A percentile compares a stretch with the other conserved stretches of the same genome.
These are phyloP conservation scores for Umbelopsis sp. DNA, from an alignment of 192 early-diverging fungal species.

Conservation along the genomic window DNA sequence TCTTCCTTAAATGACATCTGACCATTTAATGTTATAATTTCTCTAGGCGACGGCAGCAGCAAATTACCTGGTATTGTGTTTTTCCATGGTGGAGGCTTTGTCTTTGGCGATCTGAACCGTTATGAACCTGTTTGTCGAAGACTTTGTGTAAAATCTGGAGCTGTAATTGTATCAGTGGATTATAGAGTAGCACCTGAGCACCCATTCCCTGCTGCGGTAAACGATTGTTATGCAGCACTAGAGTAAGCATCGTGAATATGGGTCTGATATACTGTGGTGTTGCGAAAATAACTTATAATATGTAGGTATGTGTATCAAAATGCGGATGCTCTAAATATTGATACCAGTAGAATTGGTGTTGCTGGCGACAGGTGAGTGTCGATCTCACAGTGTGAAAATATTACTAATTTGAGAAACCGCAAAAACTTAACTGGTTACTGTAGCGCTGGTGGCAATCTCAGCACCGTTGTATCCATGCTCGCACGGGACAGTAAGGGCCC, in stretches of 20 bases:
- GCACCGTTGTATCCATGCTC: constrained; percentile 34
- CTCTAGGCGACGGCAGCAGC: background rate
- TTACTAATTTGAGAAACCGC: too few species aligned
- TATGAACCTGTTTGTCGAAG: background rate
- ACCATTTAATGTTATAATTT: background rate
- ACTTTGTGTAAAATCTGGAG: background rate
- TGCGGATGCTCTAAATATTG: constrained; percentile 27
- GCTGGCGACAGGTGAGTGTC: constrained; percentile 43
- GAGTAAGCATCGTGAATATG: background rate
- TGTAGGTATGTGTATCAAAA: constrained; percentile 30
- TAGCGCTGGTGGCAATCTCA: constrained; percentile 49
- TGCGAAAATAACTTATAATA: background rate
- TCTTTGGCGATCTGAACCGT: background rate
- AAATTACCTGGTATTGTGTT: background rate
- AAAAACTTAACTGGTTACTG: too few species aligned
- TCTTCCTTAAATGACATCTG: background rate
- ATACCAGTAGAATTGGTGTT: constrained; percentile 41
- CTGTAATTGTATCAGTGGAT: constrained; percentile 30
- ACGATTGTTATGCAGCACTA: constrained; percentile 42
- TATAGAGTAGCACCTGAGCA: constrained; percentile 46
- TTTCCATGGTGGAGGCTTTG: background rate
- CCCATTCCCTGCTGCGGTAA: constrained; percentile 47
- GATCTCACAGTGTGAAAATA: too few species aligned
- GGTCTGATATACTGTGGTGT: background rate
- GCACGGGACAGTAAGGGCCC: background rate